Evolutionary conservation across 108 stramenopile species (phyloP), one percentile per base, ranked within the genome.

Genomic region (Ochromonas danica): DNA sequence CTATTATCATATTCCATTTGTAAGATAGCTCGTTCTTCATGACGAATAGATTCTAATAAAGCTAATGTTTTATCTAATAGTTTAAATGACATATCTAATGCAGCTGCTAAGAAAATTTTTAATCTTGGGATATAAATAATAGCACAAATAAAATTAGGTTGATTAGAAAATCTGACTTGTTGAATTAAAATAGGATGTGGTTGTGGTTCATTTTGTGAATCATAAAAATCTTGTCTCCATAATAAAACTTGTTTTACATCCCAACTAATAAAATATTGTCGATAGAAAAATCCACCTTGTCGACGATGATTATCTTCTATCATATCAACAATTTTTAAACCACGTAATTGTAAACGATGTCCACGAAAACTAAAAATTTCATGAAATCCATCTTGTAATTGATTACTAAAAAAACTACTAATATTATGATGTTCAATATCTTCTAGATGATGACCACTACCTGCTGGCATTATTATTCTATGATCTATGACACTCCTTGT

Each of bases 301-400:
- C 40, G 63, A 35, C 25, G 3, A 14, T 51, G 6, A 25, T 6
- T 27, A 27, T 75, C 72, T 60, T 75, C 72, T 17, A 25, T 60
- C 40, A 27, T 33, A 6, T 75, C 51, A 33, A 75, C 40, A 10
- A 75, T 6, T 30, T 25, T 41, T 35, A 75, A 75, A 45, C 40
- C 72, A 42, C 72, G 36, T 17, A 75, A 17, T 35, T 75, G 3
- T 6, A 45, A 33, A 17, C 40, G 17, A 60, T 75, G 72, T 30
- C 25, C 36, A 42, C 25, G 3, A 75, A 75, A 75, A 31, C 14
- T 75, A 31, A 57, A 57, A 6, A 42, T 6, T 75, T 57, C 40
- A 35, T 75, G 72, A 36, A 75, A 75, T 3, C 72, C 72, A 75
- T 75, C 72, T 39, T 75, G 72, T 31, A 75, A n/a, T n/a, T n/a